These are phyloP conservation scores for Eucalyptus marginata DNA, from an alignment of 345 rosid genomes.

Conservation along the genomic window DNA sequence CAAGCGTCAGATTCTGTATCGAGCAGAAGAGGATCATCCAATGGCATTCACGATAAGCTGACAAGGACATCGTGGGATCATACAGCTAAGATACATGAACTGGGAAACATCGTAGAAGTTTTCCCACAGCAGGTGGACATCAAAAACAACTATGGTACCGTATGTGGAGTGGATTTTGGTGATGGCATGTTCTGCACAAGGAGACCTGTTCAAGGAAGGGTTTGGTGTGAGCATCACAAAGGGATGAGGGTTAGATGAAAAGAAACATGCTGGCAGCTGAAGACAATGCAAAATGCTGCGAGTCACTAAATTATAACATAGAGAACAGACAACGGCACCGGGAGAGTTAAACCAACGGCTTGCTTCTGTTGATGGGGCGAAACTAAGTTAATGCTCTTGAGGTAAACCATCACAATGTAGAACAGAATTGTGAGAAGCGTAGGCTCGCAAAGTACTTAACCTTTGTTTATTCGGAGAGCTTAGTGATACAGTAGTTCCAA, in stretches of 20 bases:
- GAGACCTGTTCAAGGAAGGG: conserved; percentile 37
- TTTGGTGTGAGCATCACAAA: conserved; percentile 56
- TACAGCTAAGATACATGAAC: background rate
- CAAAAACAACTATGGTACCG: background rate
- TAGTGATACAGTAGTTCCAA: background rate
- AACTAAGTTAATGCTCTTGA: background rate
- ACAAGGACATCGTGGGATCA: background rate
- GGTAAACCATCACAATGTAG: background rate
- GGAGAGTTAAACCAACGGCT: background rate
- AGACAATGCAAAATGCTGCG: background rate
- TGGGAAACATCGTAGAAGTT: background rate
- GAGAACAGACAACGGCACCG: background rate
- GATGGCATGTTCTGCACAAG: conserved; percentile 30
- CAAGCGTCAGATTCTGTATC: background rate
- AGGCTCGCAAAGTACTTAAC: background rate
- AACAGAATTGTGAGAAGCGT: background rate
- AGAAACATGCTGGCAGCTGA: background rate
- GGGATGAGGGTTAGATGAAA: conserved; percentile 33
- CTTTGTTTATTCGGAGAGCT: background rate
- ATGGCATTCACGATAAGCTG: background rate
- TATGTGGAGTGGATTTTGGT: conserved; percentile 43
- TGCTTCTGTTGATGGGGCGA: background rate
- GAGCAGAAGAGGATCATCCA: background rate
- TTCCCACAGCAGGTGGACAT: background rate
- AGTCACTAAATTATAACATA: background rate